phyloP scores from a whole-genome alignment of 1,284 basidiomycete genomes.

The Polyporus tsugae region DNA sequence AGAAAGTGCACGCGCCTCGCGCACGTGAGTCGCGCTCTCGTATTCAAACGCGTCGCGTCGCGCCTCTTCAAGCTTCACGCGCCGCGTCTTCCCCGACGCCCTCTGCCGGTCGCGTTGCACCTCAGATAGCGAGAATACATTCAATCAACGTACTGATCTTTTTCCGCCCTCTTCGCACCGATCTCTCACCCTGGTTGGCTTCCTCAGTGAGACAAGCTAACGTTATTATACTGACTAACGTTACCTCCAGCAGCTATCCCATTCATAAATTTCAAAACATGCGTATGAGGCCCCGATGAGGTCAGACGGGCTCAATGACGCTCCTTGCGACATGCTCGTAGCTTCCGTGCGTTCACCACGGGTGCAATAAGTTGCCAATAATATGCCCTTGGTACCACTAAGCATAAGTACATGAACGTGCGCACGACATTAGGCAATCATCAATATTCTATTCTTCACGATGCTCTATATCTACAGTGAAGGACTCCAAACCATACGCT shows the following conservation, averaged over 20 bases:
- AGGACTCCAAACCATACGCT: background rate
- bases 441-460: background rate
- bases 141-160: background rate
- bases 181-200: background rate
- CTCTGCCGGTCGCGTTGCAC: too few species aligned
- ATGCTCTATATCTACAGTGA: background rate
- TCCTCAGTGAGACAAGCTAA: background rate
- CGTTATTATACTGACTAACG: background rate
- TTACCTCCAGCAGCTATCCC: background rate
- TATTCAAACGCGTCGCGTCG: constrained; percentile 18
- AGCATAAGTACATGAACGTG: constrained; percentile 4
- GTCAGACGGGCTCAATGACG: background rate
- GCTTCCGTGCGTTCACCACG: background rate
- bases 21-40: constrained; percentile 29
- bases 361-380: background rate
- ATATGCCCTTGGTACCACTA: constrained; percentile 5
- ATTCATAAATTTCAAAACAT: background rate
- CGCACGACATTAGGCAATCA: background rate
- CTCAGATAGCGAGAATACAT: background rate
- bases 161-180: background rate
- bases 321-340: background rate
- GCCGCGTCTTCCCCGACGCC: background rate
- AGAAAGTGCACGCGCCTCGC: constrained; percentile 26
- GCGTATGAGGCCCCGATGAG: background rate
- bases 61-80: constrained; percentile 10